These are phyloP conservation scores for Podosphaera xanthii DNA, from an alignment of 2,329 filamentous ascomycete genomes.

Conservation along the genomic window DNA sequence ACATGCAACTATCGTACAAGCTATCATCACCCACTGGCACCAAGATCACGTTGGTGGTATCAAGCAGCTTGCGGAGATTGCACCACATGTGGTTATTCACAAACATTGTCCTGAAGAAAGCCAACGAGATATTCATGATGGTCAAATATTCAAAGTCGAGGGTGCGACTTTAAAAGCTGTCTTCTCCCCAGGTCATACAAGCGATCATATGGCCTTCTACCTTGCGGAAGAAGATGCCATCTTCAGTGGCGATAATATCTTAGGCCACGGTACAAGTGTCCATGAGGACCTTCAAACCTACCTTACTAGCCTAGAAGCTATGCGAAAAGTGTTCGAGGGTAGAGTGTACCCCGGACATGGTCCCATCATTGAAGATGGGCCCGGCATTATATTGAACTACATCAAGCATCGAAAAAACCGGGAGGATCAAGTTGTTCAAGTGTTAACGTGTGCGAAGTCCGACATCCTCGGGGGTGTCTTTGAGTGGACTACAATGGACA, in stretches of 20 bases:
- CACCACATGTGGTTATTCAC: conserved; percentile 38
- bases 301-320: conserved; percentile 42
- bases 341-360: conserved; percentile 78
- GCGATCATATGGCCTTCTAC: conserved; percentile 61
- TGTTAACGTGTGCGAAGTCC: conserved; percentile 24
- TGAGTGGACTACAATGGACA: conserved; percentile 48
- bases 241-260: conserved; percentile 75
- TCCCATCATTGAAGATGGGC: conserved; percentile 49
- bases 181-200: conserved; percentile 51
- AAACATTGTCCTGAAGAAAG: conserved; percentile 36
- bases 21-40: conserved; percentile 83
- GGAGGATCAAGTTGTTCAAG: conserved; percentile 53
- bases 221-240: conserved; percentile 61
- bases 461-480: conserved; percentile 11
- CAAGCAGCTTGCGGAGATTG: conserved; percentile 38
- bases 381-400: conserved; percentile 55
- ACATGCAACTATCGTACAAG: conserved; percentile 40
- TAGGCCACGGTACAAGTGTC: conserved; percentile 69
- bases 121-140: conserved; percentile 31
- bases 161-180: conserved; percentile 45
- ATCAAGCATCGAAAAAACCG: conserved; percentile 58
- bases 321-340: conserved; percentile 41
- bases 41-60: conserved; percentile 66
- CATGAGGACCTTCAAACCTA: conserved; percentile 58
- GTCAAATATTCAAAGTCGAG: conserved; percentile 28